These are phyloP conservation scores for Sporobolus alterniflorus DNA, from an alignment of 202 grass and related monocot species.

Conservation along the genomic window DNA sequence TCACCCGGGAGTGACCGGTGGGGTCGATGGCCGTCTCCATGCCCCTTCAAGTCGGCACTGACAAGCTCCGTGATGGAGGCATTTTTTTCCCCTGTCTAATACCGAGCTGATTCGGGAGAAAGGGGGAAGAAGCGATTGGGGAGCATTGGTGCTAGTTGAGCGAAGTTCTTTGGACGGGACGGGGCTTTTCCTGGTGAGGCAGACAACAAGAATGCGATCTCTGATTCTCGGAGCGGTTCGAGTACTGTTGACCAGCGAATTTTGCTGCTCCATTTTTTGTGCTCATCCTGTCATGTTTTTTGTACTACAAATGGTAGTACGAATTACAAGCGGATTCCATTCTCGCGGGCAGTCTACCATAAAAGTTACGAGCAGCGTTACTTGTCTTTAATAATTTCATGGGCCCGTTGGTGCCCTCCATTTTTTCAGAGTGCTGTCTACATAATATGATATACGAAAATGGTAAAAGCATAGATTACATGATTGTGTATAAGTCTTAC, in stretches of 20 bases:
- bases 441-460: no score
- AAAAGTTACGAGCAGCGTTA: not conserved
- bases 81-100: not conserved
- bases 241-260: constrained; percentile 32
- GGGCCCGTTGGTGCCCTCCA: not conserved
- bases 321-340: not conserved
- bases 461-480: not conserved
- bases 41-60: constrained; percentile 40
- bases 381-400: not conserved
- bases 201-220: constrained; percentile 43
- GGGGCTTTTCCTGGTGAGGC: constrained; percentile 11
- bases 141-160: not conserved
- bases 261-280: not conserved
- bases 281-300: not conserved
- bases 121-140: not conserved
- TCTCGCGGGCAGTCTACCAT: no score
- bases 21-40: constrained; percentile 35
- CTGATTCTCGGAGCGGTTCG: not conserved
- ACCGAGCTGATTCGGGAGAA: constrained; percentile 24
- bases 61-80: not conserved
- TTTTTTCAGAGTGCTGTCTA: no score
- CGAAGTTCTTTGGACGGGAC: constrained; percentile 30
- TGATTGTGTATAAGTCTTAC: not conserved
- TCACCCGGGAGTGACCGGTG: not conserved
- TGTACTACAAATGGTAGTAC: no score